Evolutionary conservation across 2,329 filamentous ascomycete genomes (phyloP).

Genomic region (Paraconiothyrium sp.): DNA sequence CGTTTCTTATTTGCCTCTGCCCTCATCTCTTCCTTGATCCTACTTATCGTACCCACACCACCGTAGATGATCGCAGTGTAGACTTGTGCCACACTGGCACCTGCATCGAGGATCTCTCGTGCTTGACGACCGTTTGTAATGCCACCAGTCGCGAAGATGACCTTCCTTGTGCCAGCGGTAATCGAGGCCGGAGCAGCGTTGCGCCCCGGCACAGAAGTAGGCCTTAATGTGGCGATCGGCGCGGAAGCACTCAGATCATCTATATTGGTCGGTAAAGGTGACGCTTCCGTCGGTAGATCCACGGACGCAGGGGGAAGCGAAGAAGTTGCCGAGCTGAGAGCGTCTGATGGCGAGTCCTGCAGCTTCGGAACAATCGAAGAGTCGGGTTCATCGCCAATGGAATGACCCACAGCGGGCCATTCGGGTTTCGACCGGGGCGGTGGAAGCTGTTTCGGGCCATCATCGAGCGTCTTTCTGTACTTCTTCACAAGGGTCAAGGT

Average conservation of each 20-base stretch:
- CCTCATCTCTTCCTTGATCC: slow-evolving; percentile 62
- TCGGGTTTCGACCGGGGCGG: slow-evolving; percentile 16
- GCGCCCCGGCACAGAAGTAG: slow-evolving; percentile 20
- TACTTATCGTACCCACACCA: slow-evolving; percentile 68
- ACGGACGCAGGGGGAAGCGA: slow-evolving; percentile 26
- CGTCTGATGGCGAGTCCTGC: slow-evolving; percentile 16
- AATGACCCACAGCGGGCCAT: slow-evolving; percentile 18
- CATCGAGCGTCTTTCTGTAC: slow-evolving; percentile 69
- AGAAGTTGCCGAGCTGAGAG: slow-evolving; percentile 14
- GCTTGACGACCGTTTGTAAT: slow-evolving; percentile 91
- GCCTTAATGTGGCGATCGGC: slow-evolving; percentile 33
- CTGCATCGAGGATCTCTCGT: slow-evolving; percentile 81
- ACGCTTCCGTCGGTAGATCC: slow-evolving; percentile 29
- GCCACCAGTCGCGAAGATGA: slow-evolving; percentile 92
- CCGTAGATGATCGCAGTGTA: slow-evolving; percentile 81
- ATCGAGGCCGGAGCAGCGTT: slow-evolving; percentile 36
- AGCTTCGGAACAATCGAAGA: slow-evolving; percentile 30
- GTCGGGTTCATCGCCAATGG: slow-evolving; percentile 26
- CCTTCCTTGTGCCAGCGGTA: slow-evolving; percentile 64
- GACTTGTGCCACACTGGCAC: slow-evolving; percentile 89
- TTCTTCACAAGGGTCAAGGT: slow-evolving; percentile 81
- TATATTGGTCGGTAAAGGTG: slow-evolving; percentile 33
- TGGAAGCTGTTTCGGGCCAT: slow-evolving; percentile 49
- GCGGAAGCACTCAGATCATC: slow-evolving; percentile 43
- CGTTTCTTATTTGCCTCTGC: slow-evolving; percentile 44